A percentile compares a stretch with the other conserved stretches of the same genome.
phyloP scores from a whole-genome alignment of 768 basidiomycete species.

The Auriscalpium microsporum region DNA sequence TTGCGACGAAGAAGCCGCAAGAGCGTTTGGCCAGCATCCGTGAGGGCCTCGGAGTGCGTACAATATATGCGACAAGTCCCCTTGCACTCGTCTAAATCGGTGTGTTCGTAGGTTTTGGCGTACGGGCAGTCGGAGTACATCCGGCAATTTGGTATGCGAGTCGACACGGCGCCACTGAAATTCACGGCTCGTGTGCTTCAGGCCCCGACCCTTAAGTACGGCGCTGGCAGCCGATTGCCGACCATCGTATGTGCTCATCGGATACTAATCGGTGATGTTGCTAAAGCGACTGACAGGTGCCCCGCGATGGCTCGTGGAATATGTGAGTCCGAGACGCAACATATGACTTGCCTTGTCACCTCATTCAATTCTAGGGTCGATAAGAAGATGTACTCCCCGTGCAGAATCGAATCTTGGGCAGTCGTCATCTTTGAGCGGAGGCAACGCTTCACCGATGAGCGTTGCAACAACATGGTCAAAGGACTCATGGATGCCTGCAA shows the following conservation, averaged over 20 bases:
- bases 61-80: not conserved
- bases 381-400: conserved; percentile 57
- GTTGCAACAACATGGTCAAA: conserved; percentile 44
- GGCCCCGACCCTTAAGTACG: conserved; percentile 62
- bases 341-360: not conserved
- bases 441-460: conserved; percentile 42
- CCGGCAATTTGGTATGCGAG: conserved; percentile 58
- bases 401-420: conserved; percentile 46
- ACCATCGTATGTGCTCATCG: conserved; percentile 41
- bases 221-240: conserved; percentile 42
- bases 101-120: conserved; percentile 38
- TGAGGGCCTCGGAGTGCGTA: conserved; percentile 41
- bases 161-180: conserved; percentile 44
- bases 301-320: conserved; percentile 69
- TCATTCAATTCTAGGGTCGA: conserved; percentile 44
- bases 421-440: conserved; percentile 60
- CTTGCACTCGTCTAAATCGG: not conserved
- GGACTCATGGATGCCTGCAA: conserved; percentile 41
- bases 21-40: conserved; percentile 50
- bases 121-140: conserved; percentile 44
- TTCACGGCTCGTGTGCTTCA: conserved; percentile 55
- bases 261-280: not conserved
- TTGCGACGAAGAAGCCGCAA: conserved; percentile 55
- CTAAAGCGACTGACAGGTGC: conserved; percentile 31
- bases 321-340: conserved; percentile 38